A percentile compares a stretch with the other conserved stretches of the same genome.
These are phyloP conservation scores for Sporothrix globosa DNA, from an alignment of 2,329 filamentous ascomycete species.

Conservation along the genomic window DNA sequence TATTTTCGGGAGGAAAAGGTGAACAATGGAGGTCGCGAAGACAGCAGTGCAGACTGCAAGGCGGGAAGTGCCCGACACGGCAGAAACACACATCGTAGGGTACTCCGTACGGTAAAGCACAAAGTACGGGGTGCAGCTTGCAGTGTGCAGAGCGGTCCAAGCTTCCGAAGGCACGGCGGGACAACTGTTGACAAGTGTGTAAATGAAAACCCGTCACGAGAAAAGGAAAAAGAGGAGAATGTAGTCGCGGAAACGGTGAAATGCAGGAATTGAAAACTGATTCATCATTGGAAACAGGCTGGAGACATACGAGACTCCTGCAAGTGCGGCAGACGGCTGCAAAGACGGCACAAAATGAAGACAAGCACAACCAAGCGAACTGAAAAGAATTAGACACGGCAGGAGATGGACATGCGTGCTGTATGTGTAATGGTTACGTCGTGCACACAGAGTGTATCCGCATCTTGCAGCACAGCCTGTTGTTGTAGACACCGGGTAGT, in stretches of 20 bases:
- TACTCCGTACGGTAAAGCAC: neutral
- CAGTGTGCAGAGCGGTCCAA: conserved; percentile 26
- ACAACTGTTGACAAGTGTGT: neutral
- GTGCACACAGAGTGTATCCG: neutral
- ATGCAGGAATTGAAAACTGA: conserved; percentile 6
- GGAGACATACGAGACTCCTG: conserved; percentile 1
- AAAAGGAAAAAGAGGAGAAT: neutral
- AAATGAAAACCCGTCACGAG: neutral
- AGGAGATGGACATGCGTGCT: conserved; percentile 15
- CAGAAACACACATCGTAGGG: neutral
- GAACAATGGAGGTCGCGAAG: neutral
- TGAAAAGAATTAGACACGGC: neutral
- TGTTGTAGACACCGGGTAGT: neutral
- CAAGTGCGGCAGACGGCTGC: conserved; percentile 21
- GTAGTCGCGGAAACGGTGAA: neutral
- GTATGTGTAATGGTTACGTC: neutral
- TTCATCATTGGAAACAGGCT: neutral
- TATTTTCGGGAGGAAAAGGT: neutral
- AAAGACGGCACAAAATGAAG: conserved; percentile 16
- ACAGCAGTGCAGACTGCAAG: neutral
- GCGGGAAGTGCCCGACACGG: conserved; percentile 16
- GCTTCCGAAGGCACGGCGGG: conserved; percentile 8
- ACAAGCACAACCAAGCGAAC: neutral
- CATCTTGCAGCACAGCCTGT: neutral
- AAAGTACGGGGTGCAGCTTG: conserved; percentile 30